Conservation (phyloP, 768 basidiomycete genomes). For the Fomitopsis serialis region DNA sequence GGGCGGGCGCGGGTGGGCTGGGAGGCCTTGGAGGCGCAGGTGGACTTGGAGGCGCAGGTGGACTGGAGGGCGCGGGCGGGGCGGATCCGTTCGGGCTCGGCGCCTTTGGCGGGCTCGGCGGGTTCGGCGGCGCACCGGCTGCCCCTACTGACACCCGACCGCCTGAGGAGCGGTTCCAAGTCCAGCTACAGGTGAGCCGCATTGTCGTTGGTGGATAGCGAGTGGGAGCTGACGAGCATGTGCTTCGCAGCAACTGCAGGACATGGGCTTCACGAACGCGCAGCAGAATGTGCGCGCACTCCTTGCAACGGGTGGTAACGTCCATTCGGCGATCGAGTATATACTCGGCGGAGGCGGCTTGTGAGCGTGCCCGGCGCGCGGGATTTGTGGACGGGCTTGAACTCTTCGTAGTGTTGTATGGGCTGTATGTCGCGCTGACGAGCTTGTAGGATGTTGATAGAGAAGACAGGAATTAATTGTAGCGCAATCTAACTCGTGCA, state of each 20-base stretch:
- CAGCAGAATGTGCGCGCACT: constrained; percentile 87
- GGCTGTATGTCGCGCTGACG: no score
- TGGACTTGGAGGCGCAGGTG: constrained; percentile 12
- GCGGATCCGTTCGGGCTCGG: constrained; percentile 20
- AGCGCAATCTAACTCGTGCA: no score
- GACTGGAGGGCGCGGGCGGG: constrained; percentile 19
- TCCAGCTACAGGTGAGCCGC: constrained; percentile 62
- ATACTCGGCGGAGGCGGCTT: constrained; percentile 79
- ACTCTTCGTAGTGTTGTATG: no score
- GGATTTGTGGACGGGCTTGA: no score
- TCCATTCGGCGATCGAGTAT: constrained; percentile 89
- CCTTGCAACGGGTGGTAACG: constrained; percentile 88
- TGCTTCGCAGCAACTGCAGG: constrained; percentile 70
- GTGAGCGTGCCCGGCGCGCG: no score
- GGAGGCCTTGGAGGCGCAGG: constrained; percentile 21
- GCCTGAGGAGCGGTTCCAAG: constrained; percentile 90
- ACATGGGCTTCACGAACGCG: constrained; percentile 93
- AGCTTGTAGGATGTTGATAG: no score
- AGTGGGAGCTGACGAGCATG: not conserved
- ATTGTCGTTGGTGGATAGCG: not conserved
- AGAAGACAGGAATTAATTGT: no score
- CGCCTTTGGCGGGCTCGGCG: constrained; percentile 19
- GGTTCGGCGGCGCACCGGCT: constrained; percentile 29
- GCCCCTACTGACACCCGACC: constrained; percentile 64
- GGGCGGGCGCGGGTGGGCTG: constrained; percentile 17